phyloP scores from a whole-genome alignment of 805 yeast species.

The Candida arabinofermentans region DNA sequence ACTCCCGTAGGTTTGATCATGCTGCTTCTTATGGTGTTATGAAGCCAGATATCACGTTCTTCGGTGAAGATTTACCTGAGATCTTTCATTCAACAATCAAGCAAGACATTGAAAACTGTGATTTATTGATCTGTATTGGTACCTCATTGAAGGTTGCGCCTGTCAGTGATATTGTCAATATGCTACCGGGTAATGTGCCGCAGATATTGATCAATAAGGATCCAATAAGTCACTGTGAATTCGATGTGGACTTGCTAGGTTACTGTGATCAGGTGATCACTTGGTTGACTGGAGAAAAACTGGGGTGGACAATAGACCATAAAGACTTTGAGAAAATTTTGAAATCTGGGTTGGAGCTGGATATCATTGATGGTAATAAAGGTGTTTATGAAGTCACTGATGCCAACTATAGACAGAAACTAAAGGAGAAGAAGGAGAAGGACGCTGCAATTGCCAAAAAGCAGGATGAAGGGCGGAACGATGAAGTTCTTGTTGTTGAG shows the following conservation, averaged over 20 bases:
- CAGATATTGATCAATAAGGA: conserved; percentile 78
- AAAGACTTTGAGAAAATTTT: conserved; percentile 38
- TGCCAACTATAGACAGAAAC: conserved; percentile 21
- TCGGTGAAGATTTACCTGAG: conserved; percentile 79
- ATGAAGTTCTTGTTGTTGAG: neutral
- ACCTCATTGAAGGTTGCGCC: conserved; percentile 92
- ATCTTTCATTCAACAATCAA: conserved; percentile 56
- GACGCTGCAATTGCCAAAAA: conserved; percentile 5
- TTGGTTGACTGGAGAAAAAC: conserved; percentile 46
- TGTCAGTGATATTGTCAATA: conserved; percentile 80
- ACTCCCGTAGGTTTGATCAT: conserved; percentile 25
- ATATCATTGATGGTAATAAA: conserved; percentile 23
- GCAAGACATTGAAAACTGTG: conserved; percentile 65
- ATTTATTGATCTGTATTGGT: conserved; percentile 79
- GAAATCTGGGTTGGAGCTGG: conserved; percentile 29
- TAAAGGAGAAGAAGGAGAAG: neutral
- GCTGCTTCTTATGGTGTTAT: conserved; percentile 68
- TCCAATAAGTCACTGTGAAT: conserved; percentile 68
- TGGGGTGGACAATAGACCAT: conserved; percentile 62
- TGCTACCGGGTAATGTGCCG: conserved; percentile 69
- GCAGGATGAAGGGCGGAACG: conserved; percentile 1
- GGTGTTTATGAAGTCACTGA: conserved; percentile 36
- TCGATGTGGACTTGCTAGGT: conserved; percentile 75
- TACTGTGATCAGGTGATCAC: conserved; percentile 80
- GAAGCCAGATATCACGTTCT: conserved; percentile 91